Conservation (phyloP, 306 rosid species). For the Vicia villosa region DNA sequence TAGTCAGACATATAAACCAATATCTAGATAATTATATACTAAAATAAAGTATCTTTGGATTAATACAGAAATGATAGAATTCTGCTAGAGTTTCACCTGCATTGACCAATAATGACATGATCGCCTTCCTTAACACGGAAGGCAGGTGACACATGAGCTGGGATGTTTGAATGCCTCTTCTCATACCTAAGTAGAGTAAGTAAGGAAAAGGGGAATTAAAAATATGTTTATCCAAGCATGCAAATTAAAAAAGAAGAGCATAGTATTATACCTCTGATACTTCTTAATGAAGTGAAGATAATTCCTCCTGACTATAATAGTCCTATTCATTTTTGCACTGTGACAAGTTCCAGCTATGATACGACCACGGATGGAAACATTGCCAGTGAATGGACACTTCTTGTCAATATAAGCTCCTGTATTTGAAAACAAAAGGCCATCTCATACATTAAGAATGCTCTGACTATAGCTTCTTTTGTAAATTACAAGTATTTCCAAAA, state of each 20-base stretch:
- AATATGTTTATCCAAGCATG: not conserved
- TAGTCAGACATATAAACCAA: not conserved
- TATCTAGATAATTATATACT: not conserved
- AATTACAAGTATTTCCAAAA: too few relatives aligned
- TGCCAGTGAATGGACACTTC: constrained; percentile 76
- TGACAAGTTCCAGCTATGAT: constrained; percentile 79
- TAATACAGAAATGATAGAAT: not conserved
- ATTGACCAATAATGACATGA: constrained; percentile 77
- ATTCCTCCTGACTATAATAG: constrained; percentile 72
- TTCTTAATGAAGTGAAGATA: constrained; percentile 80
- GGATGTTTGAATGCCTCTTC: constrained; percentile 79
- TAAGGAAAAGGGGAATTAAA: not conserved
- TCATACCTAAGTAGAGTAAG: constrained; percentile 53
- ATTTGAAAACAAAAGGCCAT: not conserved
- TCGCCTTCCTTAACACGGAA: constrained; percentile 93
- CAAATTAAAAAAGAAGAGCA: not conserved
- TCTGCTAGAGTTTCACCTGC: constrained; percentile 59
- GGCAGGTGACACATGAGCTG: constrained; percentile 79
- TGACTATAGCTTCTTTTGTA: too few relatives aligned
- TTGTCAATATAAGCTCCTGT: constrained; percentile 73
- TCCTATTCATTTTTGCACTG: constrained; percentile 81
- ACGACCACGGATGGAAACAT: constrained; percentile 71
- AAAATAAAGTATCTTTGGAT: not conserved
- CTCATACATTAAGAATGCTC: not conserved
- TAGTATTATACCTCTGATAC: constrained; percentile 57